Conservation (phyloP, 768 basidiomycete species). For the Mycena belliarum region DNA sequence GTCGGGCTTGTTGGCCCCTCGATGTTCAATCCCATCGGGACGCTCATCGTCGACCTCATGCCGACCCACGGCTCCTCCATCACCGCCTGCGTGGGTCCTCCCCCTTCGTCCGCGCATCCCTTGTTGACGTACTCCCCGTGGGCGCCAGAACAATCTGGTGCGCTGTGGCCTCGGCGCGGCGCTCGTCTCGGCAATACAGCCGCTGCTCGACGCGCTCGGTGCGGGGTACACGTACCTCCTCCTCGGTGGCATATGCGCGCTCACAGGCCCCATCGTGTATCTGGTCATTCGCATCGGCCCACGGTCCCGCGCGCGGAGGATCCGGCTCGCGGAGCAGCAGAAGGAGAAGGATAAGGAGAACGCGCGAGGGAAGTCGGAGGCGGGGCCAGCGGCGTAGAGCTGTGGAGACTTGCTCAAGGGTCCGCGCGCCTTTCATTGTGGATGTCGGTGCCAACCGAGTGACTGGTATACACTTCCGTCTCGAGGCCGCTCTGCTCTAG, state of each 20-base stretch:
- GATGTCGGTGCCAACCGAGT: no score
- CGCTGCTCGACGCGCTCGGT: constrained; percentile 57
- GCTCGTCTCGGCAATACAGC: constrained; percentile 61
- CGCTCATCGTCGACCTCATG: constrained; percentile 65
- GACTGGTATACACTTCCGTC: no score
- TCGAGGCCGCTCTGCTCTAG: no score
- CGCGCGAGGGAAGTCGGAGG: no score
- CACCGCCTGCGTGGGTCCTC: constrained; percentile 64
- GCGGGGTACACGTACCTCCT: constrained; percentile 71
- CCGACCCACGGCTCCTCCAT: constrained; percentile 67
- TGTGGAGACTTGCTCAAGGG: no score
- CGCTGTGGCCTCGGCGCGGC: constrained; percentile 64
- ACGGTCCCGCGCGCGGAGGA: constrained; percentile 44
- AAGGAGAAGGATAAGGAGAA: not conserved
- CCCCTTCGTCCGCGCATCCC: not conserved
- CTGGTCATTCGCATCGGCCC: constrained; percentile 59
- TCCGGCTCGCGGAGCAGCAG: not conserved
- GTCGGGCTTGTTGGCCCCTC: constrained; percentile 50
- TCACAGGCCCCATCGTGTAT: constrained; percentile 51
- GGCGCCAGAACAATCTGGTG: constrained; percentile 64
- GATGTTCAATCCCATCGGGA: constrained; percentile 58
- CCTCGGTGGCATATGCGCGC: constrained; percentile 49
- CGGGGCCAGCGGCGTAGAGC: no score
- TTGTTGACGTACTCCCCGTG: no score
- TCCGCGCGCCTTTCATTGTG: no score